Evolutionary conservation across 2,329 filamentous ascomycete genomes (phyloP).

Genomic region (Pestalotiopsis sp.): DNA sequence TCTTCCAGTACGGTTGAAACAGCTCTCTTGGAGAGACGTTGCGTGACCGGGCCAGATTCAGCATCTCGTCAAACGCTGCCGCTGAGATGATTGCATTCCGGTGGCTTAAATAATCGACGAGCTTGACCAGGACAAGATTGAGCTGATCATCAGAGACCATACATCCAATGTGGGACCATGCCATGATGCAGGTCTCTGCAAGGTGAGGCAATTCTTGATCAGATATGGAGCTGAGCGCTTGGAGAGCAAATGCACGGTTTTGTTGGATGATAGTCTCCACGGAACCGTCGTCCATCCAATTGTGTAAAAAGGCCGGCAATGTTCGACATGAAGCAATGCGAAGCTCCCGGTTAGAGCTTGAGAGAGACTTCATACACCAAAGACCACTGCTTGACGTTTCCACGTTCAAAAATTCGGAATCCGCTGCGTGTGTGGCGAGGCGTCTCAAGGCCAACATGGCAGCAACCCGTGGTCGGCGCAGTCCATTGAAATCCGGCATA

Average conservation of each 20-base stretch:
- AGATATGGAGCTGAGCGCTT: constrained; percentile 71
- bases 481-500: constrained; percentile 48
- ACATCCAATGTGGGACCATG: constrained; percentile 81
- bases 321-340: constrained; percentile 77
- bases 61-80: constrained; percentile 80
- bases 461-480: constrained; percentile 64
- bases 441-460: constrained; percentile 73
- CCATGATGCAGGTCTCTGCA: constrained; percentile 82
- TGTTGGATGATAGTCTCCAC: constrained; percentile 49
- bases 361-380: constrained; percentile 79
- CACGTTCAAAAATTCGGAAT: constrained; percentile 64
- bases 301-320: constrained; percentile 65
- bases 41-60: constrained; percentile 69
- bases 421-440: constrained; percentile 67
- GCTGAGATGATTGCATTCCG: constrained; percentile 77
- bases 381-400: constrained; percentile 70
- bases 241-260: constrained; percentile 72
- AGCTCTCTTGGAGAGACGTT: constrained; percentile 66
- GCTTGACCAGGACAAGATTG: constrained; percentile 79
- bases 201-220: constrained; percentile 67
- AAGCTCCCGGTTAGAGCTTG: constrained; percentile 83
- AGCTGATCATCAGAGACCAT: constrained; percentile 79
- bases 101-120: constrained; percentile 87
- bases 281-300: constrained; percentile 32
- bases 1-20: constrained; percentile 87